Evolutionary conservation across 2,329 filamentous ascomycete genomes (phyloP), one percentile per base, ranked within the genome.

Genomic region (Beauveria sp.): DNA sequence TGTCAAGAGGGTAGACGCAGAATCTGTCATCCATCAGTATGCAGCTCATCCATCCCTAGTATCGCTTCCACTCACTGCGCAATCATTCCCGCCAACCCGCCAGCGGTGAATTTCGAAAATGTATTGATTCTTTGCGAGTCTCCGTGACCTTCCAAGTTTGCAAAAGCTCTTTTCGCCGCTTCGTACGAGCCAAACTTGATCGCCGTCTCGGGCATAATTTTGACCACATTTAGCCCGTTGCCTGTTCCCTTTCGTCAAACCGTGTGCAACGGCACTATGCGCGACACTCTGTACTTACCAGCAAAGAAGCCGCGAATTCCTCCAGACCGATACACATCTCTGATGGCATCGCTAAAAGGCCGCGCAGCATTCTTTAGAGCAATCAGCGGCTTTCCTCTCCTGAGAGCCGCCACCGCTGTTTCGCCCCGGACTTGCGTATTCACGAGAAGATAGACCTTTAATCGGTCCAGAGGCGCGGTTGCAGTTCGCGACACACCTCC

Each of bases 131-230:
- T 81, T 65, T 85, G 87, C 0, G 91, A 83, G 72, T 98, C 91
- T 65, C 87, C 83, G 69, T 96, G 92, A 7, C 95, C 95, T 80
- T 98, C 95, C 56, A 97, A 76, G 63, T 85, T 87, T 54, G 93
- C 91, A 64, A 98, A 85, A 4, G 88, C 85, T 65, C 91, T 87
- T 79, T 98, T 99, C 9, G 92, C 89, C 57, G 91, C 92, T 84
- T 99, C 95, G 71, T 97, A 99, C 22, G 93, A 93, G 64, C 95
- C 95, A 73, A 99, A 99, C 75, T 97, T 96, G 72, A 99, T 96
- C 28, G 95, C 93, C 31, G 93, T 97, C 77, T 99, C 95, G 0
- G 95, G 95, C 91, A 98, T 96, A 64, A 99, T 95, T 75, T 99
- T 99, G 70, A 97, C 75, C 3, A 99, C 92, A 68, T 99, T 99